Percentiles rank a stretch among this genome's conserved stretches.
Evolutionary conservation across 1,284 basidiomycete genomes (phyloP).

Genomic region (Papiliotrema terrestris): DNA sequence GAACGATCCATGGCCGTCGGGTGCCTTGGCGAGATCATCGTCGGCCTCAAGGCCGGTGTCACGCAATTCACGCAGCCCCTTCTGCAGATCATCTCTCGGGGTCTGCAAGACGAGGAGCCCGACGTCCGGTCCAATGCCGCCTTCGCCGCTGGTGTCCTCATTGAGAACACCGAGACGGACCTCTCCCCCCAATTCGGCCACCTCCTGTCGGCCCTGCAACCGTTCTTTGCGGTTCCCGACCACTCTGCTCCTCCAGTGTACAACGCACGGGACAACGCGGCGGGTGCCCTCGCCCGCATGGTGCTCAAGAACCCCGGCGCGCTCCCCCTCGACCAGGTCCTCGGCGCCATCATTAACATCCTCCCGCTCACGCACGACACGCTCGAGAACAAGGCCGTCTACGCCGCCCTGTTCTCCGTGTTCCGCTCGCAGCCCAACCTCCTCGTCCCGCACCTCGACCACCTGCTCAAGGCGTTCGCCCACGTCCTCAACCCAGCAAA

Average conservation of each 20-base stretch:
- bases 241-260: conserved; percentile 56
- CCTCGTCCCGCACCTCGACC: conserved; percentile 74
- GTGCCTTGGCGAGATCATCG: conserved; percentile 91
- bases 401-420: conserved; percentile 83
- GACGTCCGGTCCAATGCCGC: conserved; percentile 96
- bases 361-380: conserved; percentile 85
- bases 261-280: conserved; percentile 93
- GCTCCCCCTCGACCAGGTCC: conserved; percentile 79
- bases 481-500: conserved; percentile 73
- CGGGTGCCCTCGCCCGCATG: conserved; percentile 85
- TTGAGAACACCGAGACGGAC: conserved; percentile 82
- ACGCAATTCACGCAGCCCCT: conserved; percentile 83
- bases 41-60: conserved; percentile 82
- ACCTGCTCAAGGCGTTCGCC: conserved; percentile 75
- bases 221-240: conserved; percentile 70
- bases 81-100: conserved; percentile 76
- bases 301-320: conserved; percentile 76
- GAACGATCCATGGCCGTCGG: conserved; percentile 94
- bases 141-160: conserved; percentile 86
- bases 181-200: conserved; percentile 75
- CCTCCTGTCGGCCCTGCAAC: conserved; percentile 74
- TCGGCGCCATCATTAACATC: conserved; percentile 76
- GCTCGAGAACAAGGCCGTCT: conserved; percentile 85
- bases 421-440: conserved; percentile 70
- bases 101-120: conserved; percentile 76